phyloP scores from a whole-genome alignment of 1,284 basidiomycete species.

The Fomitopsis betulina region DNA sequence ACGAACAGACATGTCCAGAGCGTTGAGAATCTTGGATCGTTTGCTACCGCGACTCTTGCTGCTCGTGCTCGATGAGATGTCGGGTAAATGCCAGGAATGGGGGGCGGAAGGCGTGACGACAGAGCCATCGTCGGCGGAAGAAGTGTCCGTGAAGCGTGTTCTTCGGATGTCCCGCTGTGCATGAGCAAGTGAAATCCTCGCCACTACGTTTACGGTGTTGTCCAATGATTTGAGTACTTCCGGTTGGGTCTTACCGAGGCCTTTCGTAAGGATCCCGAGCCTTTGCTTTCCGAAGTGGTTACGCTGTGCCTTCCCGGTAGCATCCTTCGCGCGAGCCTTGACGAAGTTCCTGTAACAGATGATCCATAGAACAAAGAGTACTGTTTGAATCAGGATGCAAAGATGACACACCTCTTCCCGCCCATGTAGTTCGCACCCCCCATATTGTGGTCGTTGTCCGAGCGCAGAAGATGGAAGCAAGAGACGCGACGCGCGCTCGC shows the following conservation, averaged over 20 bases:
- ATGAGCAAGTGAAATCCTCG: constrained; percentile 23
- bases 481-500: neutral
- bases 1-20: constrained; percentile 23
- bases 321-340: constrained; percentile 48
- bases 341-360: constrained; percentile 41
- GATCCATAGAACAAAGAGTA: neutral
- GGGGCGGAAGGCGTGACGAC: neutral
- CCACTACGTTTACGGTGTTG: neutral
- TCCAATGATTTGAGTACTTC: neutral
- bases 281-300: constrained; percentile 51
- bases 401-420: constrained; percentile 41
- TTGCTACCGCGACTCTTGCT: neutral
- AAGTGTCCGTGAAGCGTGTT: neutral
- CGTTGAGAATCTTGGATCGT: constrained; percentile 13
- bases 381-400: neutral
- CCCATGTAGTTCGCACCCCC: constrained; percentile 61
- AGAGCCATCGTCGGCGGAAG: neutral
- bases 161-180: constrained; percentile 8
- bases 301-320: constrained; percentile 43
- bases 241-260: constrained; percentile 16
- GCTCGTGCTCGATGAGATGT: neutral
- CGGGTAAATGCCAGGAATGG: neutral
- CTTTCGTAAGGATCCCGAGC: constrained; percentile 45
- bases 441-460: constrained; percentile 34
- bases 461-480: neutral